phyloP scores from a whole-genome alignment of 2,329 filamentous ascomycete species.

The Diplodia scrobiculata region DNA sequence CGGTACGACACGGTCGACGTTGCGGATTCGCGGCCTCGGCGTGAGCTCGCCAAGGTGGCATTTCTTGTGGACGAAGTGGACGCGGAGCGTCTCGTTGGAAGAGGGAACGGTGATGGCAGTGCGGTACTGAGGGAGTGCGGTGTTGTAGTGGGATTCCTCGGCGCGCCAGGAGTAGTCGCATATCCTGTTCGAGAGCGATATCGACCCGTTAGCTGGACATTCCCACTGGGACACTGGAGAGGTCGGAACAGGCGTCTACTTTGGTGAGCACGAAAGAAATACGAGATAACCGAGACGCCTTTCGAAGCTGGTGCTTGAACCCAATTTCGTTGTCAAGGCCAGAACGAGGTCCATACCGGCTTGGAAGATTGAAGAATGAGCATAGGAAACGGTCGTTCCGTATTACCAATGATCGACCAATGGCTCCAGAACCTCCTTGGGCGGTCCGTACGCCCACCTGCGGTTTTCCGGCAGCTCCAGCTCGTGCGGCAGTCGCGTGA shows the following conservation, averaged over 20 bases:
- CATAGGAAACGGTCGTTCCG: neutral
- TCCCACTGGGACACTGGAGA: neutral
- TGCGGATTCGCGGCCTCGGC: slow-evolving; percentile 30
- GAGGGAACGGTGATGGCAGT: slow-evolving; percentile 52
- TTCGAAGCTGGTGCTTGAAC: too few species aligned
- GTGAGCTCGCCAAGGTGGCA: slow-evolving; percentile 37
- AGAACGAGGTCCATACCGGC: neutral
- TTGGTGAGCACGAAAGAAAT: too few species aligned
- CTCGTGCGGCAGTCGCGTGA: slow-evolving; percentile 66
- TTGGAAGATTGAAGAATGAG: too few species aligned
- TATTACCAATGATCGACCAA: slow-evolving; percentile 64
- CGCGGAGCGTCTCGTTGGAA: slow-evolving; percentile 46
- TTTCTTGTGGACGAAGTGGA: slow-evolving; percentile 66
- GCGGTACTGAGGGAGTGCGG: slow-evolving; percentile 64
- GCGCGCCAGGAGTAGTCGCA: slow-evolving; percentile 67
- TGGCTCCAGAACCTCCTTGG: slow-evolving; percentile 64
- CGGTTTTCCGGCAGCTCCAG: slow-evolving; percentile 51
- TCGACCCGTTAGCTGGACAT: neutral
- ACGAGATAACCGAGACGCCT: too few species aligned
- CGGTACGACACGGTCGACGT: slow-evolving; percentile 59
- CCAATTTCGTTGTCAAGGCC: neutral
- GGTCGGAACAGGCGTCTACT: too few species aligned
- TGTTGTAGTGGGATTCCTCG: slow-evolving; percentile 62
- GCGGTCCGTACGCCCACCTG: slow-evolving; percentile 58
- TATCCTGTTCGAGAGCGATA: slow-evolving; percentile 55